These are phyloP conservation scores for Tolypocladium inflatum DNA, from an alignment of 2,329 filamentous ascomycete genomes.

Conservation along the genomic window DNA sequence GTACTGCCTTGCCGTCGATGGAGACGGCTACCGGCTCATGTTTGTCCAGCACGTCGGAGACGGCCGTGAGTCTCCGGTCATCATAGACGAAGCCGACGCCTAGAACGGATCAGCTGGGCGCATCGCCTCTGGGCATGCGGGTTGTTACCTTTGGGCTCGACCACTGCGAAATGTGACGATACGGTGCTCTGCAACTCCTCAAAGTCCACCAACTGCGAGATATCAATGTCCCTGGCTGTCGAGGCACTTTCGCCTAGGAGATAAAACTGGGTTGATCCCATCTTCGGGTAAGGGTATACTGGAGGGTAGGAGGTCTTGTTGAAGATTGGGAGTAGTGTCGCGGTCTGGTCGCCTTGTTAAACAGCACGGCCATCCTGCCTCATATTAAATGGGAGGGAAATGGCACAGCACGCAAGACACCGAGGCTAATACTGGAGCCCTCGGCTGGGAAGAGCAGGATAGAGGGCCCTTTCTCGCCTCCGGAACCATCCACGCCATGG, in stretches of 20 bases:
- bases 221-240: conserved; percentile 24
- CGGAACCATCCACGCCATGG: neutral
- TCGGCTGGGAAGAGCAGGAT: neutral
- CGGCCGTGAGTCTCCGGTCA: conserved; percentile 18
- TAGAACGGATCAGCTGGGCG: conserved; percentile 5
- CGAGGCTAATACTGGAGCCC: neutral
- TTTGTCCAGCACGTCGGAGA: conserved; percentile 24
- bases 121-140: neutral
- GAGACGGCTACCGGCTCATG: conserved; percentile 29
- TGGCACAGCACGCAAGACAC: neutral
- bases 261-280: conserved; percentile 29
- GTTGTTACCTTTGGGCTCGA: conserved; percentile 26
- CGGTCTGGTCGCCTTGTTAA: neutral
- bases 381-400: neutral
- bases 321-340: neutral
- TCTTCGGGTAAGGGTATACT: conserved; percentile 4
- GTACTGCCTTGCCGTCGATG: conserved; percentile 38
- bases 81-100: conserved; percentile 27
- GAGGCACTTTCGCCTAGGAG: conserved; percentile 30
- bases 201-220: conserved; percentile 22
- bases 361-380: neutral
- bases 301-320: neutral
- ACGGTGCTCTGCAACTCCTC: conserved; percentile 28
- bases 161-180: conserved; percentile 32
- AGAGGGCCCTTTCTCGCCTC: neutral